phyloP scores from a whole-genome alignment of 441 rosid genomes.

The Melastoma candidum region DNA sequence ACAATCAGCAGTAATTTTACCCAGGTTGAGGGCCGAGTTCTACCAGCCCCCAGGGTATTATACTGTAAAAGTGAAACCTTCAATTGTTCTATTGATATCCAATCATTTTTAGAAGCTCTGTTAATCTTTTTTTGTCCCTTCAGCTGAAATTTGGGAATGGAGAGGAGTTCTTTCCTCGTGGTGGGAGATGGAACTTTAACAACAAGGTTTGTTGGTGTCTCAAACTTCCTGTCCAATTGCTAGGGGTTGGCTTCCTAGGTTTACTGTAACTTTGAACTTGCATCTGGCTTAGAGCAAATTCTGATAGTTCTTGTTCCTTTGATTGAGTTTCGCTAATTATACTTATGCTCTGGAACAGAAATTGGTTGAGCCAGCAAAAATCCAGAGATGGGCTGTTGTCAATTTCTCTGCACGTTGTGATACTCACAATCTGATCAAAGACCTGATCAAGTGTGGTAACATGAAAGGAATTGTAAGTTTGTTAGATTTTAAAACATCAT shows the following conservation, averaged over 20 bases:
- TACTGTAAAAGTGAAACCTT: neutral
- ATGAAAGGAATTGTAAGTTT: conserved; percentile 53
- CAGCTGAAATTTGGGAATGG: conserved; percentile 53
- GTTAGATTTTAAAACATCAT: neutral
- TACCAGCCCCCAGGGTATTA: conserved; percentile 43
- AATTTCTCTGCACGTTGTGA: conserved; percentile 56
- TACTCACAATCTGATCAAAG: conserved; percentile 20
- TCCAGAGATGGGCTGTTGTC: conserved; percentile 44
- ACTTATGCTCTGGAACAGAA: conserved; percentile 20
- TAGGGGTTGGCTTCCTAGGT: no score
- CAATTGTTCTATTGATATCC: neutral
- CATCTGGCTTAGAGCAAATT: no score
- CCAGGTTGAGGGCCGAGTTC: conserved; percentile 39
- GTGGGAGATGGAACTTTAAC: conserved; percentile 56
- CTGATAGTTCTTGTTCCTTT: no score
- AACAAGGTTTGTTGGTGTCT: conserved; percentile 28
- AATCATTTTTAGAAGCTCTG: neutral
- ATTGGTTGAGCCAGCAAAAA: conserved; percentile 34
- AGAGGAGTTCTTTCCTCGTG: conserved; percentile 36
- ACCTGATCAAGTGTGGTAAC: conserved; percentile 32
- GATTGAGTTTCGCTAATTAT: no score
- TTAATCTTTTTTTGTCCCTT: neutral
- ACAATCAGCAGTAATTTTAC: conserved; percentile 33
- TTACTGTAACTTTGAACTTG: no score
- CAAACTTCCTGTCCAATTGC: neutral